Evolutionary conservation across 345 rosid species (phyloP).

Genomic region (Dimocarpus longan): DNA sequence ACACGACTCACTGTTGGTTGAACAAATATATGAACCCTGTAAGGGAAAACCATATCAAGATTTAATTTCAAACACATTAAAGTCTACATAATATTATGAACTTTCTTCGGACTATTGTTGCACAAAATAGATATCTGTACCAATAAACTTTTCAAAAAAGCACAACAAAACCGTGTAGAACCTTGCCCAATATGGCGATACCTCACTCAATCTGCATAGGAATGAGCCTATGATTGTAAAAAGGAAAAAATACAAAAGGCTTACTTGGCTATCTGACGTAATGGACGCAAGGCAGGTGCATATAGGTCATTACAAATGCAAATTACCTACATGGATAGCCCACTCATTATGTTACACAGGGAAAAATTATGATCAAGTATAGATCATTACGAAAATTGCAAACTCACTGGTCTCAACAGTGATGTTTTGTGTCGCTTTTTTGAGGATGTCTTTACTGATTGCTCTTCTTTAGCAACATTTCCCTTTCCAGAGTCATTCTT

Average conservation of each 20-base stretch:
- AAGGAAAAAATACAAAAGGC: constrained; percentile 23
- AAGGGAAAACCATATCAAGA: constrained; percentile 21
- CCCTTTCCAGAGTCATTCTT: constrained; percentile 62
- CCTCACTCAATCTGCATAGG: background rate
- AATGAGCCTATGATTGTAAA: background rate
- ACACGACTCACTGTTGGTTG: constrained; percentile 89
- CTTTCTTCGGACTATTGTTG: background rate
- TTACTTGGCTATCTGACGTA: constrained; percentile 96
- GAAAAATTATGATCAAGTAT: constrained; percentile 6
- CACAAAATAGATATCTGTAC: background rate
- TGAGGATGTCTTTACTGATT: constrained; percentile 48
- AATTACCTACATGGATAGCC: constrained; percentile 50
- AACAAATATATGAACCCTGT: constrained; percentile 92
- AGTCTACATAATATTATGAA: constrained; percentile 4
- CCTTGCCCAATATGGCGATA: background rate
- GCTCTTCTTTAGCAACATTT: constrained; percentile 53
- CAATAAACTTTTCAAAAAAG: constrained; percentile 6
- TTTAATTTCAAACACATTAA: background rate
- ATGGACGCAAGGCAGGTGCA: constrained; percentile 84
- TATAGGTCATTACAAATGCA: constrained; percentile 95
- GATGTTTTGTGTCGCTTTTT: constrained; percentile 66
- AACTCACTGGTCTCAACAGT: constrained; percentile 82
- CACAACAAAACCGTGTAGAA: constrained; percentile 2
- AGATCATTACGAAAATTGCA: constrained; percentile 26
- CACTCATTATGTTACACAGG: background rate